Percentiles rank a stretch among this genome's conserved stretches.
Conservation (phyloP, 345 rosid genomes). For the Heritiera fomes region DNA sequence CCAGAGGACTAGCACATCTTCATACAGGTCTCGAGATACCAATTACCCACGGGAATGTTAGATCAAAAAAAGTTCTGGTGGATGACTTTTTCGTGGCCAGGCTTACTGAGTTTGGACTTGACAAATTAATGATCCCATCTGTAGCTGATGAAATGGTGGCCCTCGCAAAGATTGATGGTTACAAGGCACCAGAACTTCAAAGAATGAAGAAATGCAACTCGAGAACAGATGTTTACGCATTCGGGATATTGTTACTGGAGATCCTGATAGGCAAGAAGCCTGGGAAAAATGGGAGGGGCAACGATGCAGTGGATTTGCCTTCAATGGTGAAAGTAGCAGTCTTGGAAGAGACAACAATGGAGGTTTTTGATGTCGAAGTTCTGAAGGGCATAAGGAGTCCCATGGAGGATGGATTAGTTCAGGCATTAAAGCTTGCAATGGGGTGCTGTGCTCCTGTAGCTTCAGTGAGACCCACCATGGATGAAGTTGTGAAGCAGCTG, state of each 20-base stretch:
- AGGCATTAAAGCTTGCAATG: slow-evolving; percentile 96
- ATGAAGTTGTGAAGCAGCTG: slow-evolving; percentile 92
- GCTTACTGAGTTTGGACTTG: slow-evolving; percentile 89
- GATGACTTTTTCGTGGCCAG: slow-evolving; percentile 85
- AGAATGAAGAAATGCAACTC: slow-evolving; percentile 93
- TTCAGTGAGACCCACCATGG: slow-evolving; percentile 88
- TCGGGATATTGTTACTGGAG: slow-evolving; percentile 87
- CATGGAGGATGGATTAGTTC: slow-evolving; percentile 96
- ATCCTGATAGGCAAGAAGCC: slow-evolving; percentile 92
- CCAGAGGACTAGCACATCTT: slow-evolving; percentile 86
- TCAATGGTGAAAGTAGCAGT: slow-evolving; percentile 91
- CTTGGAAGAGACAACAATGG: slow-evolving; percentile 94
- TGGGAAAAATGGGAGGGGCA: slow-evolving; percentile 64
- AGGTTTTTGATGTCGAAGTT: slow-evolving; percentile 83
- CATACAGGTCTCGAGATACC: slow-evolving; percentile 78
- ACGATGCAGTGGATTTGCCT: slow-evolving; percentile 73
- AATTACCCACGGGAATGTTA: slow-evolving; percentile 81
- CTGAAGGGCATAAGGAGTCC: slow-evolving; percentile 87
- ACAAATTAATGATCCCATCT: slow-evolving; percentile 85
- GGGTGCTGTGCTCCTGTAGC: slow-evolving; percentile 98
- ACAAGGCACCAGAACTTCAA: slow-evolving; percentile 96
- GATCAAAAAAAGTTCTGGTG: slow-evolving; percentile 89
- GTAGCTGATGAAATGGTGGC: slow-evolving; percentile 93
- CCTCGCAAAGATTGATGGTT: slow-evolving; percentile 80
- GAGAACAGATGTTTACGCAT: slow-evolving; percentile 91